These are phyloP conservation scores for Spathaspora arborariae DNA, from an alignment of 805 yeast species.

Conservation along the genomic window DNA sequence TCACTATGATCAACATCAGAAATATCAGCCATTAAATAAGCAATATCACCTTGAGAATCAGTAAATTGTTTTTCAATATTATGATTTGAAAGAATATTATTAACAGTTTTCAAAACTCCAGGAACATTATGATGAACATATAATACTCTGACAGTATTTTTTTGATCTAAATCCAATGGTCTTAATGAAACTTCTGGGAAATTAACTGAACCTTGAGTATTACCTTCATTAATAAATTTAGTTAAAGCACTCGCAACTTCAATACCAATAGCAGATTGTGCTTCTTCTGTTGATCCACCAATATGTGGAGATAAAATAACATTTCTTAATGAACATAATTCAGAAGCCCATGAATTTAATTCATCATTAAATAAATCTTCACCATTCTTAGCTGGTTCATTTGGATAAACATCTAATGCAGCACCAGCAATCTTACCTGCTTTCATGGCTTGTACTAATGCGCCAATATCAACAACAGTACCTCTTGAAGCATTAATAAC, in stretches of 20 bases:
- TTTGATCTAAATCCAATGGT: conserved; percentile 81
- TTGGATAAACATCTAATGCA: conserved; percentile 93
- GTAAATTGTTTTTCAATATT: conserved; percentile 97
- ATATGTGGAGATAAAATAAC: conserved; percentile 94
- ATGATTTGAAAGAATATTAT: conserved; percentile 89
- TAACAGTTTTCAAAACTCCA: conserved; percentile 96
- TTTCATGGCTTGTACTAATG: conserved; percentile 86
- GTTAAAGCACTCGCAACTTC: conserved; percentile 87
- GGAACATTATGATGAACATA: conserved; percentile 98
- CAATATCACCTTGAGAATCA: conserved; percentile 94
- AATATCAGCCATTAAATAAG: conserved; percentile 97
- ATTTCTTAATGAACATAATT: conserved; percentile 77
- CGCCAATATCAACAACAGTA: conserved; percentile 94
- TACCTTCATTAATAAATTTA: conserved; percentile 94
- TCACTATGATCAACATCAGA: conserved; percentile 78
- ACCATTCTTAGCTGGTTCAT: conserved; percentile 97
- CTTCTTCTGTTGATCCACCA: conserved; percentile 99
- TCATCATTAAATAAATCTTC: conserved; percentile 67
- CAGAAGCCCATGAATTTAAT: conserved; percentile 80
- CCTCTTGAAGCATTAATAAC: conserved; percentile 97
- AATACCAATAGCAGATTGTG: conserved; percentile 94
- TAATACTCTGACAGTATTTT: conserved; percentile 85
- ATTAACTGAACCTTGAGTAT: conserved; percentile 91
- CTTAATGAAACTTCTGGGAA: conserved; percentile 97
- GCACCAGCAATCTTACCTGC: conserved; percentile 95